Evolutionary conservation across 2,329 filamentous ascomycete species (phyloP).

Genomic region (Cladobotryum mycophilum): DNA sequence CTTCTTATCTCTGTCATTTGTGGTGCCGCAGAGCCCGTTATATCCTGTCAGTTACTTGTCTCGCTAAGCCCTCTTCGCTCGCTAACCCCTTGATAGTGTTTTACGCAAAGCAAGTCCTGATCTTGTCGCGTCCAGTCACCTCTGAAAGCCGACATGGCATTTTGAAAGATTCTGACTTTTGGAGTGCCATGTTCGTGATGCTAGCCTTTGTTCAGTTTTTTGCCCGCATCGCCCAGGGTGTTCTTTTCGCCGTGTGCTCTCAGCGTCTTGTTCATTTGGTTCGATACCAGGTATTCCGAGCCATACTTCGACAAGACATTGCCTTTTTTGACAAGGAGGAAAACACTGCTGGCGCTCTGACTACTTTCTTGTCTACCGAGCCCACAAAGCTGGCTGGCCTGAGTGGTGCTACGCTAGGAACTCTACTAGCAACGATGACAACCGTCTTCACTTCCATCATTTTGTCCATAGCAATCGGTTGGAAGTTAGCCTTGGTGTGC

Average conservation of each 20-base stretch:
- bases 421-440: slow-evolving; percentile 70
- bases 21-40: slow-evolving; percentile 39
- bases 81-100: slow-evolving; percentile 34
- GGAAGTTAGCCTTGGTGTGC: slow-evolving; percentile 82
- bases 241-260: slow-evolving; percentile 78
- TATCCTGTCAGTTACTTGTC: slow-evolving; percentile 30
- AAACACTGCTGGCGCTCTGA: slow-evolving; percentile 82
- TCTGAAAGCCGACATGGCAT: slow-evolving; percentile 44
- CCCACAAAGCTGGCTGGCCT: slow-evolving; percentile 90
- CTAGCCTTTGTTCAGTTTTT: slow-evolving; percentile 68
- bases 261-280: slow-evolving; percentile 79
- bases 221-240: slow-evolving; percentile 60
- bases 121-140: slow-evolving; percentile 51
- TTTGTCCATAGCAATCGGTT: slow-evolving; percentile 70
- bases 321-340: slow-evolving; percentile 84
- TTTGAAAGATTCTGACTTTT: slow-evolving; percentile 73
- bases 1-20: slow-evolving; percentile 68
- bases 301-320: slow-evolving; percentile 88
- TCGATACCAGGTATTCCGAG: slow-evolving; percentile 72
- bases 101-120: slow-evolving; percentile 80
- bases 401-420: slow-evolving; percentile 80
- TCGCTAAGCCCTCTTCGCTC: slow-evolving; percentile 62
- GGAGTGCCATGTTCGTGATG: slow-evolving; percentile 84
- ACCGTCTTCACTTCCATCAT: slow-evolving; percentile 70
- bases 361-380: slow-evolving; percentile 81